Evolutionary conservation across 352 stramenopile genomes (phyloP).

Genomic region (Nothophytophthora sp.): DNA sequence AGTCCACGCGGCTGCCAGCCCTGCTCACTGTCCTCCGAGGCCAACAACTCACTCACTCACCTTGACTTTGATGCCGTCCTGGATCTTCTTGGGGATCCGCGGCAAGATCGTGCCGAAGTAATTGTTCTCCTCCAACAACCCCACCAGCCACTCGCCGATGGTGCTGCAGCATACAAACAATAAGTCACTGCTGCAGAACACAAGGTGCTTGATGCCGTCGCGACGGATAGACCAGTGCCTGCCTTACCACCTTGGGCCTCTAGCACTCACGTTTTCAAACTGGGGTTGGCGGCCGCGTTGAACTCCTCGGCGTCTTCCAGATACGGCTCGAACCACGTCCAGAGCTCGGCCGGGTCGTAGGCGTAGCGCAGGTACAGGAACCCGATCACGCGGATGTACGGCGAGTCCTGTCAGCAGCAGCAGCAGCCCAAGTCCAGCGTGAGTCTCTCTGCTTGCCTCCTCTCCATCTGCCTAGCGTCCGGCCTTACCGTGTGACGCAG

Average conservation of each 20-base stretch:
- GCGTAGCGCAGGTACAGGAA: conserved; percentile 99
- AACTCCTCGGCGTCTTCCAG: conserved; percentile 95
- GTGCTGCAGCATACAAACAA: conserved; percentile 55
- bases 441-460: conserved; percentile 8
- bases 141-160: conserved; percentile 92
- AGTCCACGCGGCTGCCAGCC: background rate
- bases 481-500: conserved; percentile 84
- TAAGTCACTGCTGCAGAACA: too few species aligned
- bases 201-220: too few species aligned
- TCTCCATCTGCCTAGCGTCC: background rate
- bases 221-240: conserved; percentile 7
- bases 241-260: conserved; percentile 28
- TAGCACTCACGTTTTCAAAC: conserved; percentile 68
- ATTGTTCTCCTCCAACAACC: conserved; percentile 93
- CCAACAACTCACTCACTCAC: conserved; percentile 27
- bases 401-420: conserved; percentile 79
- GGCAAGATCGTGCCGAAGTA: conserved; percentile 97
- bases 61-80: conserved; percentile 96
- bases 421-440: conserved; percentile 1
- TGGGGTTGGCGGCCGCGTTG: conserved; percentile 81
- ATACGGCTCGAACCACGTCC: conserved; percentile 95
- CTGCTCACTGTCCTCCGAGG: too few species aligned
- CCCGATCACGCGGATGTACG: conserved; percentile 96
- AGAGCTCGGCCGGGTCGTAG: conserved; percentile 92
- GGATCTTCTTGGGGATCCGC: conserved; percentile 95